Conservation (phyloP, 495 filamentous ascomycete genomes). For the Xylaria flabelliformis region DNA sequence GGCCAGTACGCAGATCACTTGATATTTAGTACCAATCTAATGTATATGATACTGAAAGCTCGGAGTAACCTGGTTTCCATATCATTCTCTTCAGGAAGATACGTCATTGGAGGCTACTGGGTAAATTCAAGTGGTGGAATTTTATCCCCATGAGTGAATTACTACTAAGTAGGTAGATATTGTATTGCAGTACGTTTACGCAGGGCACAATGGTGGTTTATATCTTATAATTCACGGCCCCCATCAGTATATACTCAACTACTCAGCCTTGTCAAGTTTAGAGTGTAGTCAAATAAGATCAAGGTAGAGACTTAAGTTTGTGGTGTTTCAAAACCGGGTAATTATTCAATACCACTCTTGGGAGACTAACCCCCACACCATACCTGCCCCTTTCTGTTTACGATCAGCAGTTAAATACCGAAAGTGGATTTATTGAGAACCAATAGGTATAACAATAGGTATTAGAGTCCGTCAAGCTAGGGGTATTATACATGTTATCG, state of each 20-base stretch:
- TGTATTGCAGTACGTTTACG: not conserved
- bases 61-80: not conserved
- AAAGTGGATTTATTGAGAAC: not conserved
- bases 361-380: not conserved
- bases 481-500: not conserved
- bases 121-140: not conserved
- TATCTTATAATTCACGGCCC: not conserved
- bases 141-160: not conserved
- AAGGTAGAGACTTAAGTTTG: not conserved
- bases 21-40: not conserved
- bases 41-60: not conserved
- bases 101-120: slow-evolving; percentile 9
- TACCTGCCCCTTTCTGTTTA: not conserved
- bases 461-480: not conserved
- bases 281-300: not conserved
- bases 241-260: not conserved
- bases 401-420: not conserved
- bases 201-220: not conserved
- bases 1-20: not conserved
- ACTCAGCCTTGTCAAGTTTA: not conserved
- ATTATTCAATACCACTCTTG: not conserved
- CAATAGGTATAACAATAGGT: not conserved
- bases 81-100: no score
- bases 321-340: not conserved
- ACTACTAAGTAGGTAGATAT: not conserved